Evolutionary conservation across 148 eudicot genomes (phyloP), one percentile per base, ranked within the genome.

Genomic region (Vaccinium vitisidaea): DNA sequence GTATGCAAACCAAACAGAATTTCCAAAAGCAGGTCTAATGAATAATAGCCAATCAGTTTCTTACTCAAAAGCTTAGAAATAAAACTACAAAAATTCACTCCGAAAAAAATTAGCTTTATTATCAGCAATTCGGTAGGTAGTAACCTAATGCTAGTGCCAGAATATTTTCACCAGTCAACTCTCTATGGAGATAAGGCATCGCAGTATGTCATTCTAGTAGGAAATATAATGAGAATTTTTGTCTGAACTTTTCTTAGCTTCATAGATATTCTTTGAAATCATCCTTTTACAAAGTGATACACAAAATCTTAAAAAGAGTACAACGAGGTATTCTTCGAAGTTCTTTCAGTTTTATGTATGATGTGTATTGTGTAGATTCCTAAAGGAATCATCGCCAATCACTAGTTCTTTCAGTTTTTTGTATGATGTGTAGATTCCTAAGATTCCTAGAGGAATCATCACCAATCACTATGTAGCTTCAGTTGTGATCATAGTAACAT

Each of bases 1-100:
- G 8, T 12, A 76, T n/a, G 77, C 77, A 16, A 73, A 39, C 77
- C 50, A 73, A 69, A 69, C 74, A 69, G 74, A 69, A 69, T 13
- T 69, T 27, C 39, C 74, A 69, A 27, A 69, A 69, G 39, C 43
- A 69, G 27, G 12, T 69, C 74, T 12, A 25, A 67, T 69, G 74
- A 69, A 30, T 30, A 53, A 53, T 10, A 23, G 32, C 10, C 32
- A n/a, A 25, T 65, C 27, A 61, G 25, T 61, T 61, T 61, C 25
- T 61, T 23, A 30, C 71, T 9, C 27, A 63, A 63, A 63, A 63
- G 70, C 30, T 63, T n/a, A 8, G 30, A n/a, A 23, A 23, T n/a
- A 69, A 69, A 69, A 69, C 16, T 69, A 27, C 13, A 14, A 65
- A 25, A 67, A 67, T 25, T 6, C 39, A 10, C 16, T 69, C 49